Conservation (phyloP, 2,329 filamentous ascomycete species). For the Tolypocladium tundrense region DNA sequence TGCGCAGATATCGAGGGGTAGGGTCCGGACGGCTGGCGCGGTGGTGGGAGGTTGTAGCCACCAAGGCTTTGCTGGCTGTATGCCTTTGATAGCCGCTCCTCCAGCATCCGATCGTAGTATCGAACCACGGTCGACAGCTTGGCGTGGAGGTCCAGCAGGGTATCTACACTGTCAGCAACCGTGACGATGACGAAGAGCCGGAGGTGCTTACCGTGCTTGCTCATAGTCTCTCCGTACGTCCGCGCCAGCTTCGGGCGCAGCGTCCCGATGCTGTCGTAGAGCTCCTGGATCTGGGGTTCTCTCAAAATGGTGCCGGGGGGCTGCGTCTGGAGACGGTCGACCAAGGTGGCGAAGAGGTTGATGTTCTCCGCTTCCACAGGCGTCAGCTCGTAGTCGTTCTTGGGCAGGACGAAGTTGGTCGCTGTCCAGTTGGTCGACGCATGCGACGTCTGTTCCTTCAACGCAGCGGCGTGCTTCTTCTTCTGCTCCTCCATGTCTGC, state of each 20-base stretch:
- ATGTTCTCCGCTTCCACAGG: conserved; percentile 95
- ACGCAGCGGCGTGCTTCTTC: conserved; percentile 70
- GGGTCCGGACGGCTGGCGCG: conserved; percentile 43
- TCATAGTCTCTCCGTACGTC: conserved; percentile 98
- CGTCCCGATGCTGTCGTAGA: conserved; percentile 95
- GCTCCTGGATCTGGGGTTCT: conserved; percentile 93
- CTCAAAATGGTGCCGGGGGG: conserved; percentile 91
- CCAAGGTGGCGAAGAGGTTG: conserved; percentile 86
- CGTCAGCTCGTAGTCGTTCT: conserved; percentile 90
- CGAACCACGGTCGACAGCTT: conserved; percentile 93
- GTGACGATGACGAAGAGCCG: not conserved
- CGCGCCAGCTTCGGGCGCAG: conserved; percentile 86
- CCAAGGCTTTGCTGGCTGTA: conserved; percentile 73
- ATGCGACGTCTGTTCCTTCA: conserved; percentile 67
- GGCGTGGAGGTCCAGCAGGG: conserved; percentile 83
- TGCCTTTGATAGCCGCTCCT: conserved; percentile 85
- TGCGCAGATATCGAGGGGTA: conserved; percentile 62
- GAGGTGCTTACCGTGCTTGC: conserved; percentile 72
- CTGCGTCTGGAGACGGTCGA: conserved; percentile 90
- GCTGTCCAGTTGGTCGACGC: conserved; percentile 23
- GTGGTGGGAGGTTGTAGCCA: conserved; percentile 48
- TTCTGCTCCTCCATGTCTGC: conserved; percentile 99
- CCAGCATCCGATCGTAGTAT: conserved; percentile 96
- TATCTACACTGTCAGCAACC: conserved; percentile 47
- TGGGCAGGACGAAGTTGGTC: conserved; percentile 50